These are phyloP conservation scores for Paramecium sonneborni DNA, from an alignment of 73 alveolate genomes.

Conservation along the genomic window DNA sequence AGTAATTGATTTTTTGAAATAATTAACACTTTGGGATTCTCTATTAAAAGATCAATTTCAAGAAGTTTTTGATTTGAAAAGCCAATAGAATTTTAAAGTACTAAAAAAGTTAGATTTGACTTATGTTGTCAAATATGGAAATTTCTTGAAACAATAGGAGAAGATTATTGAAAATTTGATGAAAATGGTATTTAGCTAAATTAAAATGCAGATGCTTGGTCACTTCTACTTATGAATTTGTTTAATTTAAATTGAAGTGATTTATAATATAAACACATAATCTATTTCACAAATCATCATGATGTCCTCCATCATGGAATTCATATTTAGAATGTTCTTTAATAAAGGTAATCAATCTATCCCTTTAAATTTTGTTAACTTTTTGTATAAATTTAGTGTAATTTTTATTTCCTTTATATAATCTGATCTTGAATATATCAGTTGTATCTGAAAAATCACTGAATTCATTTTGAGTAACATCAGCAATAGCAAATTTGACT, in stretches of 20 bases:
- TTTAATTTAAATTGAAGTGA: not conserved
- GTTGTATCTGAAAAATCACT: slow-evolving; percentile 46
- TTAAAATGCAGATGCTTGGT: not conserved
- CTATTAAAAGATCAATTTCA: not conserved
- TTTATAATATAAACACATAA: not conserved
- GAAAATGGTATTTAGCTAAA: not conserved
- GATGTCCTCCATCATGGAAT: not conserved
- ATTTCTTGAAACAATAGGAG: not conserved
- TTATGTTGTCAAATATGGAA: not conserved
- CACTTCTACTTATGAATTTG: not conserved
- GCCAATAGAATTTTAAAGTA: not conserved
- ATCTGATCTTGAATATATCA: slow-evolving; percentile 19
- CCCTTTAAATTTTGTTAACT: not conserved
- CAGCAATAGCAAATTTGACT: slow-evolving; percentile 23
- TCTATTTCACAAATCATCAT: slow-evolving; percentile 51
- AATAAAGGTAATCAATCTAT: slow-evolving; percentile 2
- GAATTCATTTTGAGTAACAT: slow-evolving; percentile 31
- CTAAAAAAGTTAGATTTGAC: not conserved
- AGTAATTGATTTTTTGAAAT: not conserved
- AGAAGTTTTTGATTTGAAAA: not conserved
- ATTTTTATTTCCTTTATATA: not conserved
- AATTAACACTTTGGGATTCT: not conserved
- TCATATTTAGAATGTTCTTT: slow-evolving; percentile 17
- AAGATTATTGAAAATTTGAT: not conserved
- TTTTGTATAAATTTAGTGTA: not conserved